A percentile compares a stretch with the other conserved stretches of the same genome.
phyloP scores from a whole-genome alignment of 1,139 yeast species.

The Zygosaccharomyces sapae region DNA sequence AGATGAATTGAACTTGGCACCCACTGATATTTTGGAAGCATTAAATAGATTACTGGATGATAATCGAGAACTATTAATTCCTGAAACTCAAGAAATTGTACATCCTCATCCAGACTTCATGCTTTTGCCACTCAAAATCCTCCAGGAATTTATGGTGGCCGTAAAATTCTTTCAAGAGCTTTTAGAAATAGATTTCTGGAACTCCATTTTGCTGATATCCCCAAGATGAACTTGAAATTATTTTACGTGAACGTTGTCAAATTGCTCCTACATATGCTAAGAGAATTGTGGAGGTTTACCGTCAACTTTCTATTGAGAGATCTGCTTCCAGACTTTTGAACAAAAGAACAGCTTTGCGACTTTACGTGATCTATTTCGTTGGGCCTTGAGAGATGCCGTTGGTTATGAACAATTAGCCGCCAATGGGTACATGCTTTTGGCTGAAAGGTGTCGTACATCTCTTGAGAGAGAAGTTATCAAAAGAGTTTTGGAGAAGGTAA shows the following conservation, averaged over 20 bases:
- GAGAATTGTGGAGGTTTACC: constrained; percentile 87
- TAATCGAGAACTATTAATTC: constrained; percentile 88
- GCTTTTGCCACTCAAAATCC: constrained; percentile 98
- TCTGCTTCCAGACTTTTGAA: constrained; percentile 88
- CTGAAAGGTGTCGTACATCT: constrained; percentile 80
- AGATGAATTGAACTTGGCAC: constrained; percentile 95
- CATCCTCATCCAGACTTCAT: constrained; percentile 96
- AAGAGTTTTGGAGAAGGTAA: constrained; percentile 72
- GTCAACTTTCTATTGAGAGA: constrained; percentile 75
- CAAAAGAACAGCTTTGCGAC: constrained; percentile 96
- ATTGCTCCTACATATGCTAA: constrained; percentile 95
- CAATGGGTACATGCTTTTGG: constrained; percentile 89
- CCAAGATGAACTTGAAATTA: constrained; percentile 85
- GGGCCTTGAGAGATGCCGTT: constrained; percentile 94
- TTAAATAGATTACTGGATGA: constrained; percentile 91
- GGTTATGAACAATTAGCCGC: constrained; percentile 94
- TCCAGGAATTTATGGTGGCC: constrained; percentile 96
- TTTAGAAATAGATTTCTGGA: constrained; percentile 94
- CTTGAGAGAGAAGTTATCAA: constrained; percentile 79
- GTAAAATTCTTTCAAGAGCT: constrained; percentile 89
- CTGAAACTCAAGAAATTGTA: constrained; percentile 92
- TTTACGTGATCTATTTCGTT: constrained; percentile 88
- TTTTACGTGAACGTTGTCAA: constrained; percentile 80
- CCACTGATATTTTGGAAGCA: constrained; percentile 96
- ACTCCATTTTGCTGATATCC: constrained; percentile 94